phyloP scores from a whole-genome alignment of 495 filamentous ascomycete species.

The Penicillium cinerascens region DNA sequence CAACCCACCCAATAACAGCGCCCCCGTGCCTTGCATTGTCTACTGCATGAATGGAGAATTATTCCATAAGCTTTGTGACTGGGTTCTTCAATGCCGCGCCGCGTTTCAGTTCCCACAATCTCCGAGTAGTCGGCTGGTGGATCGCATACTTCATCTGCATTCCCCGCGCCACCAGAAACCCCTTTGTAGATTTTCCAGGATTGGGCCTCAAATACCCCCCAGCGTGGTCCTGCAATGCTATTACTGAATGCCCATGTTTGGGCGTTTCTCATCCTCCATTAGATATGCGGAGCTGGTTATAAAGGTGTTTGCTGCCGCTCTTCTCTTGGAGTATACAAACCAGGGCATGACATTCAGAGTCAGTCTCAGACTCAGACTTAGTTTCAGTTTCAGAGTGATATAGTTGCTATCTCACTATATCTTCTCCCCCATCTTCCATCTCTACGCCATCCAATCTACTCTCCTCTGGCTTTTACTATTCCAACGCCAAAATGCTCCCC shows the following conservation, averaged over 20 bases:
- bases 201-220: background rate
- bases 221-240: background rate
- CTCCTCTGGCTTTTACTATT: background rate
- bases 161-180: background rate
- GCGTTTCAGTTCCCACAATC: background rate
- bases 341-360: too few species aligned
- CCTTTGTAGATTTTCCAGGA: background rate
- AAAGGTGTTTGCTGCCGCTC: too few species aligned
- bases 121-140: background rate
- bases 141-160: background rate
- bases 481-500: background rate
- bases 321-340: too few species aligned
- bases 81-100: background rate
- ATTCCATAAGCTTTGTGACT: background rate
- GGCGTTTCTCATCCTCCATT: too few species aligned
- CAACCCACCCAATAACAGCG: slow-evolving; percentile 1
- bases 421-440: too few species aligned
- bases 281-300: too few species aligned
- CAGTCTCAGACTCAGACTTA: too few species aligned
- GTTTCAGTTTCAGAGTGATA: too few species aligned
- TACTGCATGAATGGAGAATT: background rate
- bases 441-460: background rate
- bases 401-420: too few species aligned
- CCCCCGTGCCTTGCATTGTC: slow-evolving; percentile 10
- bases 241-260: too few species aligned